A percentile compares a stretch with the other conserved stretches of the same genome.
phyloP scores from a whole-genome alignment of 306 rosid species.

The Quercus variabilis region DNA sequence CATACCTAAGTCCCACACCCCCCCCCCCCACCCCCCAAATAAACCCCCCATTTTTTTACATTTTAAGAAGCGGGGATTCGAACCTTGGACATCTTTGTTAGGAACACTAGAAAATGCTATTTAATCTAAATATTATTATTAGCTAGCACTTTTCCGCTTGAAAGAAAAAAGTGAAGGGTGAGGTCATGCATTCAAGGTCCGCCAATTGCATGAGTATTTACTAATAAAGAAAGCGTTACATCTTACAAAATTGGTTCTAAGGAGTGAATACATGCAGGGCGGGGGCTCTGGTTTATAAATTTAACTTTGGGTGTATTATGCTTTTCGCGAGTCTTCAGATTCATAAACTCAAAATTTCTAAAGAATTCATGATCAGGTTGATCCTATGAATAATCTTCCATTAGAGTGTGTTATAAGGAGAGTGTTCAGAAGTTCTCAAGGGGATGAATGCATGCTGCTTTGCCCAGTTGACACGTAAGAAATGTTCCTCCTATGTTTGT shows the following conservation, averaged over 20 bases:
- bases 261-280: background rate
- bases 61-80: too few species aligned
- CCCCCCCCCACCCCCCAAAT: too few species aligned
- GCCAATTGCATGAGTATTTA: too few species aligned
- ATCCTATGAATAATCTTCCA: constrained; percentile 66
- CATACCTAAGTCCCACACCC: too few species aligned
- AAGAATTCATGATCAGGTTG: constrained; percentile 55
- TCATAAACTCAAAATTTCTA: constrained; percentile 12
- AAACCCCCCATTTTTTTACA: too few species aligned
- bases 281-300: background rate
- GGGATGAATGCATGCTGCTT: constrained; percentile 78
- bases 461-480: constrained; percentile 95
- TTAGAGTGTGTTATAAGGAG: constrained; percentile 86
- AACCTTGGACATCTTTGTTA: too few species aligned
- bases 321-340: background rate
- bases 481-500: background rate
- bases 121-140: too few species aligned
- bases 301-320: background rate
- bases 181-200: too few species aligned
- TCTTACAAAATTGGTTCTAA: background rate
- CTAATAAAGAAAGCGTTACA: too few species aligned
- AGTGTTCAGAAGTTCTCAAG: constrained; percentile 70
- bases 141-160: too few species aligned
- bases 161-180: too few species aligned
- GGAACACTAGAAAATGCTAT: too few species aligned